phyloP scores from a whole-genome alignment of 768 basidiomycete genomes.

The Psilocybe sp. region DNA sequence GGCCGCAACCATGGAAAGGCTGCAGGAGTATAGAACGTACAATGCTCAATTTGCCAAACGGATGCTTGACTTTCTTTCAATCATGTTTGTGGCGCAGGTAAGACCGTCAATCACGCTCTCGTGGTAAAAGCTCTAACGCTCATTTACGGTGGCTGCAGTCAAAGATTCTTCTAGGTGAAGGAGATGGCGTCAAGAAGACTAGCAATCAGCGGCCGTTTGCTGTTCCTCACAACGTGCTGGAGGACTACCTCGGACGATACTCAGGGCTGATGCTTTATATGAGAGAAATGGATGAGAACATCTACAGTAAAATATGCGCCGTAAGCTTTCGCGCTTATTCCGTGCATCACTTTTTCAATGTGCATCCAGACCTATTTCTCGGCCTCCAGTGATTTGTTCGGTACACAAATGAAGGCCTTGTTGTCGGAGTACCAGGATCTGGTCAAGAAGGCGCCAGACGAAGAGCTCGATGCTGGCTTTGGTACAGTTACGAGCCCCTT shows the following conservation, averaged over 20 bases:
- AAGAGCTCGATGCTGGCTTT: slow-evolving; percentile 67
- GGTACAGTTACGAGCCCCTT: slow-evolving; percentile 34
- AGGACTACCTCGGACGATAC: slow-evolving; percentile 84
- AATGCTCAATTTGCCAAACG: slow-evolving; percentile 94
- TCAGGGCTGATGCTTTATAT: slow-evolving; percentile 88
- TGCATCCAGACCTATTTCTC: slow-evolving; percentile 84
- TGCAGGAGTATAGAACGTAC: slow-evolving; percentile 87
- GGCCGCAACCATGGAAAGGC: slow-evolving; percentile 94
- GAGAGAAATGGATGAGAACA: slow-evolving; percentile 91
- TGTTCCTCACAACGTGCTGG: slow-evolving; percentile 67
- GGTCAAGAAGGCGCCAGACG: slow-evolving; percentile 68
- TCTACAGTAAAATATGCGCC: slow-evolving; percentile 88
- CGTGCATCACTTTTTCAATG: not conserved
- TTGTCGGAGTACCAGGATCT: slow-evolving; percentile 54
- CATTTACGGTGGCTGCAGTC: slow-evolving; percentile 37
- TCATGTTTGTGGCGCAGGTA: slow-evolving; percentile 91
- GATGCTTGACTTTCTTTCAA: slow-evolving; percentile 81
- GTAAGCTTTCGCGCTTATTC: slow-evolving; percentile 40
- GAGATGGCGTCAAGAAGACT: slow-evolving; percentile 49
- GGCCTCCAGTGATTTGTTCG: slow-evolving; percentile 78
- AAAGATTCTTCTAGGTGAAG: slow-evolving; percentile 64
- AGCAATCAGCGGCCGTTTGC: slow-evolving; percentile 46
- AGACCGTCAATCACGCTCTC: slow-evolving; percentile 11
- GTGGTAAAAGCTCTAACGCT: not conserved
- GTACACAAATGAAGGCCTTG: slow-evolving; percentile 73